Evolutionary conservation across 139 green algal species (phyloP).

Genomic region (Chlorella ohadii): DNA sequence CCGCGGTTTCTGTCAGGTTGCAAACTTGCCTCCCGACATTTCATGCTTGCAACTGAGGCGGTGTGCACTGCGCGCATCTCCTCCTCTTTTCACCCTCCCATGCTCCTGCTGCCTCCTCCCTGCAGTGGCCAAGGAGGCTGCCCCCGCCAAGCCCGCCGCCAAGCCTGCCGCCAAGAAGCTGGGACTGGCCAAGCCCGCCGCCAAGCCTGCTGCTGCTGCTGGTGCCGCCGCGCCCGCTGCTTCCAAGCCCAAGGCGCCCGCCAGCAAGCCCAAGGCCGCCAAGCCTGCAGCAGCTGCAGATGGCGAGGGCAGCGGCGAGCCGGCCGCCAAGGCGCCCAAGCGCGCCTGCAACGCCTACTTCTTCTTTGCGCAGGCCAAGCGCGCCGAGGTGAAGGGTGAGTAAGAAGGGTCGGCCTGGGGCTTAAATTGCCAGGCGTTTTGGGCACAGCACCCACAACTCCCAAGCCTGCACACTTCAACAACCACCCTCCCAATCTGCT

Average conservation of each 20-base stretch:
- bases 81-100: background rate
- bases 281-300: background rate
- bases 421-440: background rate
- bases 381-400: conserved; percentile 21
- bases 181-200: background rate
- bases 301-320: background rate
- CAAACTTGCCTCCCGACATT: no score
- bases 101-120: background rate
- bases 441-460: background rate
- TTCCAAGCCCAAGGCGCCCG: background rate
- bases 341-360: conserved; percentile 10
- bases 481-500: background rate
- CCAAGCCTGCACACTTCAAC: background rate
- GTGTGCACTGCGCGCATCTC: no score
- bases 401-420: background rate
- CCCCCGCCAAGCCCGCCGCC: background rate
- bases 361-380: background rate
- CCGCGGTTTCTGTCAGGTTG: no score
- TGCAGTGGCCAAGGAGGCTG: background rate
- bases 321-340: conserved; percentile 1
- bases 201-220: background rate
- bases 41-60: no score
- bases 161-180: background rate
- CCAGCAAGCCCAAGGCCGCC: background rate
- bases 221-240: background rate